A percentile compares a stretch with the other conserved stretches of the same genome.
These are phyloP conservation scores for Entophlyctis luteolus DNA, from an alignment of 192 early-diverging fungal genomes.

Conservation along the genomic window DNA sequence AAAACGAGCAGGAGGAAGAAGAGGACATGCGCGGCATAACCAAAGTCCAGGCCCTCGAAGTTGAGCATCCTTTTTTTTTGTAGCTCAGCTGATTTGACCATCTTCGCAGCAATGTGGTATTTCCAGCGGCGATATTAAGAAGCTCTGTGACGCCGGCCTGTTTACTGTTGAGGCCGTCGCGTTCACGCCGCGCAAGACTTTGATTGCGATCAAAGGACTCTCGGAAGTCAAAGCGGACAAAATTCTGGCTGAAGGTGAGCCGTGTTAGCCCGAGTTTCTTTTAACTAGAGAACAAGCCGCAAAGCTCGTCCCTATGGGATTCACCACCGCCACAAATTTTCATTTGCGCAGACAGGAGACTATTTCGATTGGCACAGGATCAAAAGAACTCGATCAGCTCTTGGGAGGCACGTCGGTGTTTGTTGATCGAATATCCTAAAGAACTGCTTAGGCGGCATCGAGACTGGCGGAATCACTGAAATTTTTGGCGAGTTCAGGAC, in stretches of 20 bases:
- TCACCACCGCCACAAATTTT: conserved; percentile 89
- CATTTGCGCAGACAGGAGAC: conserved; percentile 77
- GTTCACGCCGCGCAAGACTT: conserved; percentile 82
- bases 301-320: conserved; percentile 90
- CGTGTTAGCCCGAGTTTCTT: neutral
- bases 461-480: conserved; percentile 95
- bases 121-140: conserved; percentile 33
- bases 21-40: conserved; percentile 33
- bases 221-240: conserved; percentile 96
- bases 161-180: conserved; percentile 91
- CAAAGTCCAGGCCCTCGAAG: conserved; percentile 42
- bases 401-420: conserved; percentile 63
- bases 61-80: conserved; percentile 5
- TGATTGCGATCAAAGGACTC: conserved; percentile 86
- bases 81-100: neutral
- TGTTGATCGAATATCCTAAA: neutral
- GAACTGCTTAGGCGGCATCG: conserved; percentile 69
- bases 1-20: conserved; percentile 50
- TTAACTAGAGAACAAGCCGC: conserved; percentile 52
- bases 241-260: conserved; percentile 76
- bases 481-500: conserved; percentile 98
- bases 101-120: conserved; percentile 42
- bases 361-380: conserved; percentile 83
- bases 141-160: conserved; percentile 82
- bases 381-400: conserved; percentile 84